Evolutionary conservation across 75 land plant genomes (phyloP), one percentile per base, ranked within the genome.

Genomic region (Sequoiadendron giganteum): DNA sequence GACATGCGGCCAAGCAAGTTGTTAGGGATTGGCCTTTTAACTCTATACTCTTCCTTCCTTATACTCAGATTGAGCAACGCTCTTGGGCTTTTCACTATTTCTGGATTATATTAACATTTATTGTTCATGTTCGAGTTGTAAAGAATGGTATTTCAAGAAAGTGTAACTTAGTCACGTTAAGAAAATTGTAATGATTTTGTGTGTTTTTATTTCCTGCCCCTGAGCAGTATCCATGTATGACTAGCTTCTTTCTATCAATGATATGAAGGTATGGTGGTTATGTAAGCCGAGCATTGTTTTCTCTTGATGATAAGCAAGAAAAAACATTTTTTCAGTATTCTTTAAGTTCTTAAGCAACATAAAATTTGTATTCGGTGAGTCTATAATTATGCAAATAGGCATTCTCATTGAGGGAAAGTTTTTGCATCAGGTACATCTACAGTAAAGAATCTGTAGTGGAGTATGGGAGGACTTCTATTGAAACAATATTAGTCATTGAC

Each of bases 11-110:
- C 95, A 30, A 94, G 89, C 90, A 94, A 90, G 84, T 49, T 83
- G 49, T 89, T 96, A 54, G 99, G 99, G 9, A 56, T 93, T 36
- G 98, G 98, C 43, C 95, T 97, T 16, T 86, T 97, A 49, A 49
- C 82, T 30, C 85, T 97, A 14, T 97, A 97, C 90, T 70, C 90
- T 79, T 73, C 89, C 36, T 97, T 97, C 90, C 92, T 97, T 5
- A 49, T 88, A 49, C 21, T 96, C 16, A 90, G 95, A 80, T 56
- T 96, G 68, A 88, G 92, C 65, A 80, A 80, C 58, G 92, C 94
- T 14, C 48, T 92, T 65, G 96, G 95, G 14, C 25, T 93, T 38
- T 18, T 93, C 83, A 87, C 93, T 39, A 52, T 94, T 28, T 81
- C 87, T 83, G 91, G 93, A 40, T 80, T 91, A 48, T 73, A 88